phyloP scores from a whole-genome alignment of 495 filamentous ascomycete species.

The Neurospora sp. region DNA sequence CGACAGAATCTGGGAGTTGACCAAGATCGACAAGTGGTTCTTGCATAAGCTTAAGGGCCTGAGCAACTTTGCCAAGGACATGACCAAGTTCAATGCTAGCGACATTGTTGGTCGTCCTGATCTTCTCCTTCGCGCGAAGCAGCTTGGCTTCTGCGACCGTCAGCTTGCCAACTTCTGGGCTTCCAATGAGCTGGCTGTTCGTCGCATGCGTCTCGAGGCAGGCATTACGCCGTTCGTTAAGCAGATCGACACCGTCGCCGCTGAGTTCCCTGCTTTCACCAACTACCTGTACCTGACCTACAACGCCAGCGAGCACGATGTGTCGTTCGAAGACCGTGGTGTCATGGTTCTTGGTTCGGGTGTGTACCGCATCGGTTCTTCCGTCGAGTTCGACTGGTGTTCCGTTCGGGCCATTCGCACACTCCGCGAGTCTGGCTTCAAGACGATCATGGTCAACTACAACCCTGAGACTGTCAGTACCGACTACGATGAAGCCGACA shows the following conservation, averaged over 20 bases:
- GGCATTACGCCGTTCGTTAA: constrained; percentile 85
- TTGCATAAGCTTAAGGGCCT: constrained; percentile 79
- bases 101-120: constrained; percentile 45
- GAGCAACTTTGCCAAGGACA: constrained; percentile 72
- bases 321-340: constrained; percentile 77
- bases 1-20: constrained; percentile 95
- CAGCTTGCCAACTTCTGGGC: constrained; percentile 91
- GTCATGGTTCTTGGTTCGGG: constrained; percentile 95
- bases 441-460: constrained; percentile 98
- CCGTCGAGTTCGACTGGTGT: constrained; percentile 99
- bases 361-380: constrained; percentile 95
- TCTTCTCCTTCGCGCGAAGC: constrained; percentile 73
- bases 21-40: constrained; percentile 98
- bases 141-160: constrained; percentile 85
- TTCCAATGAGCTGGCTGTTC: constrained; percentile 83
- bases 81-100: constrained; percentile 60
- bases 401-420: constrained; percentile 95
- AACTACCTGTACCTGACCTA: constrained; percentile 98
- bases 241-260: constrained; percentile 97
- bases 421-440: constrained; percentile 74
- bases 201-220: constrained; percentile 68
- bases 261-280: constrained; percentile 88
- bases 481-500: constrained; percentile 94
- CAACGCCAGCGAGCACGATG: constrained; percentile 80
- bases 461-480: constrained; percentile 94